These are phyloP conservation scores for Tetrastigma voinierianum DNA, from an alignment of 164 flowering plant genomes.

Conservation along the genomic window DNA sequence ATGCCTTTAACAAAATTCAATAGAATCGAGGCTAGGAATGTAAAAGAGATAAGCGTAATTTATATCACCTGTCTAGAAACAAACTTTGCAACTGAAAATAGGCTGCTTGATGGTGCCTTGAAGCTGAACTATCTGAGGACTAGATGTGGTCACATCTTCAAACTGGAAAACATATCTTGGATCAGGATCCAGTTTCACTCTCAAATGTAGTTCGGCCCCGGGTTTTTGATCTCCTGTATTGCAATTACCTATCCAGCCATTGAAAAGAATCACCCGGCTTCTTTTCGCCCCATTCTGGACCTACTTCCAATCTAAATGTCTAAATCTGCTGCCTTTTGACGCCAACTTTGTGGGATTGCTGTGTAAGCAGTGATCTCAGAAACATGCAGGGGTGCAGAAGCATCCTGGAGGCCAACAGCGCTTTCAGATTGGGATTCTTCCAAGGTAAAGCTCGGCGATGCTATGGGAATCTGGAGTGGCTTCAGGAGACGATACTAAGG, in stretches of 20 bases:
- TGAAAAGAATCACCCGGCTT: conserved; percentile 68
- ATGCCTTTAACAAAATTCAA: no score
- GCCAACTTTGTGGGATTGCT: conserved; percentile 63
- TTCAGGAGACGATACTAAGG: conserved; percentile 63
- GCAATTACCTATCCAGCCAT: conserved; percentile 82
- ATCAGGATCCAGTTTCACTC: conserved; percentile 86
- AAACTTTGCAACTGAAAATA: conserved; percentile 92
- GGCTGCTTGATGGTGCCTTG: conserved; percentile 81
- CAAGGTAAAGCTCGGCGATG: conserved; percentile 73
- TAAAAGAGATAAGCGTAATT: not conserved
- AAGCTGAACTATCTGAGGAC: conserved; percentile 88
- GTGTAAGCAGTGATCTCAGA: conserved; percentile 66
- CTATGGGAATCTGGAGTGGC: conserved; percentile 50
- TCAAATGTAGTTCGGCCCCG: conserved; percentile 74
- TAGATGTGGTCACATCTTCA: conserved; percentile 65
- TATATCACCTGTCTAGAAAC: conserved; percentile 74
- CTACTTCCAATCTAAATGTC: conserved; percentile 65
- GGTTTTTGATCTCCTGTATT: conserved; percentile 60
- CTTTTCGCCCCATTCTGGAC: conserved; percentile 82
- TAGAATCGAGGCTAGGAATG: not conserved
- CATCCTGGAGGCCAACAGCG: conserved; percentile 62
- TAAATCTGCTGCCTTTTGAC: conserved; percentile 74
- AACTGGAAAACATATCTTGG: conserved; percentile 96
- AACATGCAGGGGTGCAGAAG: conserved; percentile 57
- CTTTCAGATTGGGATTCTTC: conserved; percentile 74